Evolutionary conservation across 768 basidiomycete species (phyloP), one percentile per base, ranked within the genome.

Genomic region (Grammothele lineata): DNA sequence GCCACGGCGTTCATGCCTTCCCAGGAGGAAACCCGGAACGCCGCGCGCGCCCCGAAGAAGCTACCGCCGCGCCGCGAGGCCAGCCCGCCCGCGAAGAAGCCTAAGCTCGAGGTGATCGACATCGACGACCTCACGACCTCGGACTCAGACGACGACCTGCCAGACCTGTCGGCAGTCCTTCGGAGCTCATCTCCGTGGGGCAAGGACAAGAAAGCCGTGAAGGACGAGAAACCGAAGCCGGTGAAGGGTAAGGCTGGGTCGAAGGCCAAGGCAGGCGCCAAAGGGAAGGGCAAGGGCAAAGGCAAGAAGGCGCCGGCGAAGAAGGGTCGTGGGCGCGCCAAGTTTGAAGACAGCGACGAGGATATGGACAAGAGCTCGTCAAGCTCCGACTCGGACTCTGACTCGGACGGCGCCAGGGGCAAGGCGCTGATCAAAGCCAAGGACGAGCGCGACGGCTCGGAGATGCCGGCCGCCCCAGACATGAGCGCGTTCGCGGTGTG

Each of bases 1-100:
- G 71, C 80, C 1, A 62, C 66, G 2, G 85, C 86, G 0, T 92
- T 92, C 57, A 78, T 85, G 56, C 85, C 88, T 0, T 71, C 77
- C 0, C 72, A 73, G 3, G 75, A 80, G 30, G 83, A 87, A 45
- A 56, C 87, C 8, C 62, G 62, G 12, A 58, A 66, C 4, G 67
- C 74, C 17, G 62, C 64, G 14, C 68, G 68, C n/a, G 59, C 61
- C 55, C 59, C 41, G 19, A 68, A 60, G 51, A 66, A 66, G 6
- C n/a, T n/a, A n/a, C 26, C 26, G 35, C 58, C 47, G 37, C 57
- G 44, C 22, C 50, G 43, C 33, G 50, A 17, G 32, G 41, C 25
- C 19, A 39, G 25, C 25, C 49, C 49, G 6, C 45, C 18, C 4
- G 23, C 42, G 7, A 53, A 45, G 43, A 51, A 42, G 36, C 36